Percentiles rank a stretch among this genome's conserved stretches.
phyloP scores from a whole-genome alignment of 2,329 filamentous ascomycete species.

The Claviceps pazoutovae region DNA sequence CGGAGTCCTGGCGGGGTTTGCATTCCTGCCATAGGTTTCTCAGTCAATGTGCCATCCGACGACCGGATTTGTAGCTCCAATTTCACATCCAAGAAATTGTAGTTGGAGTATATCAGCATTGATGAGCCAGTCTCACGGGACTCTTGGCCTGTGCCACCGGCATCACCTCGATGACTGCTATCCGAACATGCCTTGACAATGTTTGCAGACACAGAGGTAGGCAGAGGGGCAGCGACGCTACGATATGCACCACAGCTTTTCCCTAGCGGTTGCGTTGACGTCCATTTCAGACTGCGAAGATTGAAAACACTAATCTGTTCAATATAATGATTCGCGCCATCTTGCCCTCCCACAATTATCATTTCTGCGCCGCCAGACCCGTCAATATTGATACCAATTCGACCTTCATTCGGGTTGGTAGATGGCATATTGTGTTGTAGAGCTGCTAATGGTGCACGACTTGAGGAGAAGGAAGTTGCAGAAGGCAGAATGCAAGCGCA shows the following conservation, averaged over 20 bases:
- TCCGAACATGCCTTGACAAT: slow-evolving; percentile 47
- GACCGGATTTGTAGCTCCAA: slow-evolving; percentile 81
- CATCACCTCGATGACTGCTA: slow-evolving; percentile 27
- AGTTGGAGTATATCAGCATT: slow-evolving; percentile 98
- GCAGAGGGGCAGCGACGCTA: slow-evolving; percentile 80
- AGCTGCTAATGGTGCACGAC: slow-evolving; percentile 69
- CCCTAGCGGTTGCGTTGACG: slow-evolving; percentile 70
- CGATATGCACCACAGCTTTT: slow-evolving; percentile 94
- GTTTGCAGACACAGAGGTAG: slow-evolving; percentile 47
- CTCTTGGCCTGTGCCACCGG: slow-evolving; percentile 36
- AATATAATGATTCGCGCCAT: slow-evolving; percentile 96
- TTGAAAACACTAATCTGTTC: slow-evolving; percentile 99
- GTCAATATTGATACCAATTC: slow-evolving; percentile 78
- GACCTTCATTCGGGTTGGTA: slow-evolving; percentile 72
- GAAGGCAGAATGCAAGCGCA: slow-evolving; percentile 89
- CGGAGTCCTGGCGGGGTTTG: slow-evolving; percentile 84
- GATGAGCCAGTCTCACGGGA: slow-evolving; percentile 44
- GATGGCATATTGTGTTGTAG: slow-evolving; percentile 80
- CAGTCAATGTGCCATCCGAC: slow-evolving; percentile 68
- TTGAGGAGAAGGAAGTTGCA: slow-evolving; percentile 72
- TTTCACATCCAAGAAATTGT: slow-evolving; percentile 96
- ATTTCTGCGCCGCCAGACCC: slow-evolving; percentile 89
- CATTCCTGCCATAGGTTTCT: slow-evolving; percentile 76
- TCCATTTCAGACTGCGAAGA: slow-evolving; percentile 88
- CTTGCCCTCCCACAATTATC: slow-evolving; percentile 92